phyloP scores from a whole-genome alignment of 2,329 filamentous ascomycete genomes.

The Cordyceps cateniannulata region DNA sequence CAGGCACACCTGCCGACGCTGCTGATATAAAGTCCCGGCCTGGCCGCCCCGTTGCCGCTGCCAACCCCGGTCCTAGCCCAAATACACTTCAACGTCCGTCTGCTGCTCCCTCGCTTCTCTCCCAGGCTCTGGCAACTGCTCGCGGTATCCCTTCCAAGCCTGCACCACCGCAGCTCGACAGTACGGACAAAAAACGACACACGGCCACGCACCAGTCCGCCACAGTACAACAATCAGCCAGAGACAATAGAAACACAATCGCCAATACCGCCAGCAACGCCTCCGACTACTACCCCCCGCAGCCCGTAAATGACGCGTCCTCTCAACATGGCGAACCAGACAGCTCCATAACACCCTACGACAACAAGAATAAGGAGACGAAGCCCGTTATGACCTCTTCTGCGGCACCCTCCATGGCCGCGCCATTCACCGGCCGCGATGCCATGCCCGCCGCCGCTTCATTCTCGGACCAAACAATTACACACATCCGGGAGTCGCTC shows the following conservation, averaged over 20 bases:
- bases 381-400: slow-evolving; percentile 19
- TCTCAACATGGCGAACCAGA: slow-evolving; percentile 1
- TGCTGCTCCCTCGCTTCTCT: slow-evolving; percentile 8
- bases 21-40: slow-evolving; percentile 11
- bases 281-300: not conserved
- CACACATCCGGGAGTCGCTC: slow-evolving; percentile 31
- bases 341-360: slow-evolving; percentile 1
- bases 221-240: not conserved
- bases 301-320: not conserved
- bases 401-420: slow-evolving; percentile 16
- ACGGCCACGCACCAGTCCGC: not conserved
- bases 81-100: not conserved
- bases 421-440: slow-evolving; percentile 22
- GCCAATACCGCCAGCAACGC: not conserved
- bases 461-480: slow-evolving; percentile 25
- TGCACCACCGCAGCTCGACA: not conserved
- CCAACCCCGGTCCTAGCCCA: not conserved
- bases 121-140: slow-evolving; percentile 12
- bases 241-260: not conserved
- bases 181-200: not conserved
- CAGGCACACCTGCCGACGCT: slow-evolving; percentile 1
- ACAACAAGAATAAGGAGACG: slow-evolving; percentile 17
- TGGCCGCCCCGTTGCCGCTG: not conserved
- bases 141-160: slow-evolving; percentile 10
- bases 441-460: slow-evolving; percentile 26